phyloP scores from a whole-genome alignment of 768 basidiomycete species.

The Cystofilobasidium ferigula region DNA sequence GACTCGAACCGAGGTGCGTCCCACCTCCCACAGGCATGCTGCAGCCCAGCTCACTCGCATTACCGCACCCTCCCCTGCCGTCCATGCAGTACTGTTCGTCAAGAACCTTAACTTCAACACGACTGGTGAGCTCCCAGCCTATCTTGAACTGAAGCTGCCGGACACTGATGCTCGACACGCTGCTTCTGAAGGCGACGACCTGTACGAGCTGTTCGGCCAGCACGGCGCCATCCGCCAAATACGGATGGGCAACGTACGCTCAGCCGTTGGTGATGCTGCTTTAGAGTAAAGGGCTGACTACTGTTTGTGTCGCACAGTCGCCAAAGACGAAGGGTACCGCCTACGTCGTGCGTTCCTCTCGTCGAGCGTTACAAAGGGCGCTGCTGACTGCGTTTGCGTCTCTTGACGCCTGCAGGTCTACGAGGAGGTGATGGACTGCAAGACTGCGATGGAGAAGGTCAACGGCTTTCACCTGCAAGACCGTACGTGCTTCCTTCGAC shows the following conservation, averaged over 20 bases:
- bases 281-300: no score
- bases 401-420: slow-evolving; percentile 14
- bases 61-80: not conserved
- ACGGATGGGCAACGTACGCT: slow-evolving; percentile 22
- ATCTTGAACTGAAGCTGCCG: not conserved
- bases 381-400: not conserved
- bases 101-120: slow-evolving; percentile 28
- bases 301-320: not conserved
- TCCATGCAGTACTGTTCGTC: slow-evolving; percentile 22
- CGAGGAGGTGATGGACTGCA: slow-evolving; percentile 21
- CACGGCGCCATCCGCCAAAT: slow-evolving; percentile 25
- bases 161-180: not conserved
- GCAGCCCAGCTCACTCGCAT: not conserved
- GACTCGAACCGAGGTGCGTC: slow-evolving; percentile 17
- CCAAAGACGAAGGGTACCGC: slow-evolving; percentile 27
- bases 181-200: slow-evolving; percentile 7
- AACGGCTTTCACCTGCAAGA: slow-evolving; percentile 27
- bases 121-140: slow-evolving; percentile 4
- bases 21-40: not conserved
- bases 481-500: not conserved
- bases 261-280: no score
- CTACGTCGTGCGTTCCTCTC: slow-evolving; percentile 21
- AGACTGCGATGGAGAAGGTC: slow-evolving; percentile 24
- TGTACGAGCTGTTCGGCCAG: slow-evolving; percentile 25
- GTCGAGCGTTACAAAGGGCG: not conserved